Evolutionary conservation across 805 yeast genomes (phyloP).

Genomic region (Candida ovalis): DNA sequence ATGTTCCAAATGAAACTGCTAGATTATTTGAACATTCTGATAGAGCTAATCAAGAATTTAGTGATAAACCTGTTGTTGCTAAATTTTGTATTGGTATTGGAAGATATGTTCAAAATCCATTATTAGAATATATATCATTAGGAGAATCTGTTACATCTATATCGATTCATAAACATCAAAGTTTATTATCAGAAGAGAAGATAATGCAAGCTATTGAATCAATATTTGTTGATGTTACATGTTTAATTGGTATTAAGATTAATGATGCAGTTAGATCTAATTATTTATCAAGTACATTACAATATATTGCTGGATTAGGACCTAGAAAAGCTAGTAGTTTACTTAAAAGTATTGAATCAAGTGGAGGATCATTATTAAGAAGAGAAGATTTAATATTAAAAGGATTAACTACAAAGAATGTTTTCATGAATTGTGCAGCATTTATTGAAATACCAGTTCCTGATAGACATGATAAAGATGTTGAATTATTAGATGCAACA

Average conservation of each 20-base stretch:
- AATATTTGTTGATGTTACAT: conserved; percentile 83
- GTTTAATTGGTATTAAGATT: conserved; percentile 89
- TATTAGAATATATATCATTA: conserved; percentile 80
- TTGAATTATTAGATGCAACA: conserved; percentile 87
- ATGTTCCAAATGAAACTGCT: conserved; percentile 93
- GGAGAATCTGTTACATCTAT: conserved; percentile 70
- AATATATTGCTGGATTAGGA: conserved; percentile 87
- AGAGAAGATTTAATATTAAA: conserved; percentile 83
- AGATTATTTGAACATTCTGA: conserved; percentile 77
- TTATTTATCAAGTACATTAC: conserved; percentile 67
- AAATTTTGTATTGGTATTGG: conserved; percentile 88
- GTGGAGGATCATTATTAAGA: conserved; percentile 58
- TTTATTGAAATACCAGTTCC: conserved; percentile 73
- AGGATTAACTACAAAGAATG: conserved; percentile 70
- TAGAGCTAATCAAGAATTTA: conserved; percentile 71
- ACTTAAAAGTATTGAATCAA: conserved; percentile 69
- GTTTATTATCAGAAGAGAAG: conserved; percentile 58
- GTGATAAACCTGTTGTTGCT: conserved; percentile 76
- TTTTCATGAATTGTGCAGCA: conserved; percentile 89
- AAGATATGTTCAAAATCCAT: conserved; percentile 89
- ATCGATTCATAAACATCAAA: conserved; percentile 66
- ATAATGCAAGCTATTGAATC: conserved; percentile 68
- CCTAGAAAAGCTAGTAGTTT: conserved; percentile 92
- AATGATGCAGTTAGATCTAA: conserved; percentile 81
- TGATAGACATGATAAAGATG: conserved; percentile 54